Base-by-base conservation (phyloP, 805 yeast species). In the Yamadazyma philogaea region DNA sequence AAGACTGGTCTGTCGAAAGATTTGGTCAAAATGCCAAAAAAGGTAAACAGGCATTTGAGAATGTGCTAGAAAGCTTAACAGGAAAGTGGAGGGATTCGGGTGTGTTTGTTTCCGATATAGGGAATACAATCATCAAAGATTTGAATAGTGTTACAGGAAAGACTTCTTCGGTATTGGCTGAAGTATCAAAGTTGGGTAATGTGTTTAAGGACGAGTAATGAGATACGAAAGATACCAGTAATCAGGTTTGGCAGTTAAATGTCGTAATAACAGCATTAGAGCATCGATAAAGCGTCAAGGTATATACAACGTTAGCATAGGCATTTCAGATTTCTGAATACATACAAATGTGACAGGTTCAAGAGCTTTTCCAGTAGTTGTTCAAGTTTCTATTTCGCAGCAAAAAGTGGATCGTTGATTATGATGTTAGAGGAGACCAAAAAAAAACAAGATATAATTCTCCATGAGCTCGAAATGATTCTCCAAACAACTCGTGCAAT, bases 1-100 rank as follows among this genome's bases (percentile, higher is more conserved):
- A 91, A 62, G 95, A 88, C 38, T 91, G 96, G 96, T 79, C 90
- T 0, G 84, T 87, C 5, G 87, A 86, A 56, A 72, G 97, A 59
- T 93, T 91, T 63, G 79, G 82, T 34, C 93, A 87, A 59, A 91
- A 91, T 61, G 96, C 98, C 12, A 65, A 64, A 42, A 78, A 78
- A 52, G 99, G 99, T 22, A 84, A 81, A 52, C 52, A 64, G 22
- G 99, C 96, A 0, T 90, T 91, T 52, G 98, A 93, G 48, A 61
- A 78, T 2, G 97, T 93, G 2, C 69, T 91, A 43, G 60, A 77
- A 43, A 57, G 71, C 8, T 64, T 79, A 32, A 68, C 72, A 30
- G 68, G 69, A 33, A 71, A 68, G 45, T 66, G 74, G 73, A 62
- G 63, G 22, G 69, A 66, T 40, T 59, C 64, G 7, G 73, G 70